phyloP scores from a whole-genome alignment of 2,329 filamentous ascomycete species.

The Penicillium sp. region DNA sequence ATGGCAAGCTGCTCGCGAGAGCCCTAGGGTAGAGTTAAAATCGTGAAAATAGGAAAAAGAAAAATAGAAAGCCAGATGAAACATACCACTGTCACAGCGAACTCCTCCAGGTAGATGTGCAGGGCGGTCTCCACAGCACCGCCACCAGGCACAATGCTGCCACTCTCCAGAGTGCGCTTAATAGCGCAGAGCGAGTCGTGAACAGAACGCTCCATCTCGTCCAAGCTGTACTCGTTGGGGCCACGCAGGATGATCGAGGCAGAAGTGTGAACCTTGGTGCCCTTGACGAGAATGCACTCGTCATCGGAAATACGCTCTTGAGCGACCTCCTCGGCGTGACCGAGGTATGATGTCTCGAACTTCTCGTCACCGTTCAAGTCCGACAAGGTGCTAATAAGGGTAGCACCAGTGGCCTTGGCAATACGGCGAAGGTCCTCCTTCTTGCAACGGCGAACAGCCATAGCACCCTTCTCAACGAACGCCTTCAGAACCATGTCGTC shows the following conservation, averaged over 20 bases:
- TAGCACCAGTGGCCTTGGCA: constrained; percentile 93
- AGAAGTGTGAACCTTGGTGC: constrained; percentile 90
- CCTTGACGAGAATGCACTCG: constrained; percentile 96
- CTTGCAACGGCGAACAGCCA: constrained; percentile 95
- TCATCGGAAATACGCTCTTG: constrained; percentile 99
- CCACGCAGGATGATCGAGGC: constrained; percentile 96
- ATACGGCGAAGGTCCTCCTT: constrained; percentile 97
- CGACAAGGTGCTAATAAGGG: constrained; percentile 88
- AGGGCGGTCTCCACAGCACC: constrained; percentile 98
- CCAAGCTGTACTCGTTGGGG: constrained; percentile 92
- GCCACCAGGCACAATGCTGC: constrained; percentile 93
- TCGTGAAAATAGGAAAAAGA: constrained; percentile 2
- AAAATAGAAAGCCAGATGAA: constrained; percentile 11
- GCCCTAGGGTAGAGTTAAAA: constrained; percentile 54
- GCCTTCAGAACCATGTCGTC: constrained; percentile 94
- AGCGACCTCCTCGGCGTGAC: constrained; percentile 92
- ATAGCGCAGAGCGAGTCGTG: constrained; percentile 97
- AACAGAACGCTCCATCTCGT: constrained; percentile 98
- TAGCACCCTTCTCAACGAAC: constrained; percentile 92
- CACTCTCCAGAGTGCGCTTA: constrained; percentile 95
- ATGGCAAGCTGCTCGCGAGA: constrained; percentile 98
- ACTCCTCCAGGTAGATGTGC: constrained; percentile 99
- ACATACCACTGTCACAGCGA: constrained; percentile 88
- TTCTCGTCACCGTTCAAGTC: constrained; percentile 97
- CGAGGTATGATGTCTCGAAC: constrained; percentile 88